Conservation (phyloP, 2,329 filamentous ascomycete species). For the Ceratocystis albifundus region DNA sequence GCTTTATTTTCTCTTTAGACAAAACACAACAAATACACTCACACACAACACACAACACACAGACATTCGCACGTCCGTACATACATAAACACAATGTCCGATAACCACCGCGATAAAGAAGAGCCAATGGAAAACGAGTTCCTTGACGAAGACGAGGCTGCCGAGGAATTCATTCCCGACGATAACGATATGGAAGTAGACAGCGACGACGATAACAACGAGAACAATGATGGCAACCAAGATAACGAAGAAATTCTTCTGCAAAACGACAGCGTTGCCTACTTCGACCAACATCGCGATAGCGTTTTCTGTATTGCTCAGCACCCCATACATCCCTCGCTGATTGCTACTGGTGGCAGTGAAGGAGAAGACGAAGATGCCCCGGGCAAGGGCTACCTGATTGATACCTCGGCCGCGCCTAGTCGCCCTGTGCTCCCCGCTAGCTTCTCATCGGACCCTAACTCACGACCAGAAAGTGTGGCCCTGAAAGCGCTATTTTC, state of each 20-base stretch:
- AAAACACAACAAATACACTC: not conserved
- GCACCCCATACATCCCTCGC: conserved; percentile 64
- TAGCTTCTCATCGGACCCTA: conserved; percentile 59
- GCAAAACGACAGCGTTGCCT: conserved; percentile 84
- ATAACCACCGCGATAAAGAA: conserved; percentile 11
- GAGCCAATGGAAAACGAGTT: conserved; percentile 21
- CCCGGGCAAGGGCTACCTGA: conserved; percentile 72
- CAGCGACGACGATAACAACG: conserved; percentile 52
- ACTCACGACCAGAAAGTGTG: conserved; percentile 40
- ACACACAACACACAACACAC: not conserved
- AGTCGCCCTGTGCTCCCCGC: conserved; percentile 59
- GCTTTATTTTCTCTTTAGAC: not conserved
- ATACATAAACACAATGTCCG: conserved; percentile 14
- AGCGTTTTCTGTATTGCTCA: conserved; percentile 91
- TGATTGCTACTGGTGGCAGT: conserved; percentile 76
- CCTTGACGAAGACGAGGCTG: conserved; percentile 23
- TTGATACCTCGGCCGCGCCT: conserved; percentile 58
- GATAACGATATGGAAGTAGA: conserved; percentile 68
- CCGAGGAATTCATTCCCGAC: conserved; percentile 25
- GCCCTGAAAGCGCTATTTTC: conserved; percentile 55
- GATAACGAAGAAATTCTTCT: conserved; percentile 54
- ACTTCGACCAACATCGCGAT: conserved; percentile 84
- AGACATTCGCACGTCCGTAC: not conserved
- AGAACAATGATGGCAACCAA: conserved; percentile 35
- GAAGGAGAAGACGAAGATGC: conserved; percentile 48